A percentile compares a stretch with the other conserved stretches of the same genome.
phyloP scores from a whole-genome alignment of 768 basidiomycete species.

The Kockovaella imperatae region DNA sequence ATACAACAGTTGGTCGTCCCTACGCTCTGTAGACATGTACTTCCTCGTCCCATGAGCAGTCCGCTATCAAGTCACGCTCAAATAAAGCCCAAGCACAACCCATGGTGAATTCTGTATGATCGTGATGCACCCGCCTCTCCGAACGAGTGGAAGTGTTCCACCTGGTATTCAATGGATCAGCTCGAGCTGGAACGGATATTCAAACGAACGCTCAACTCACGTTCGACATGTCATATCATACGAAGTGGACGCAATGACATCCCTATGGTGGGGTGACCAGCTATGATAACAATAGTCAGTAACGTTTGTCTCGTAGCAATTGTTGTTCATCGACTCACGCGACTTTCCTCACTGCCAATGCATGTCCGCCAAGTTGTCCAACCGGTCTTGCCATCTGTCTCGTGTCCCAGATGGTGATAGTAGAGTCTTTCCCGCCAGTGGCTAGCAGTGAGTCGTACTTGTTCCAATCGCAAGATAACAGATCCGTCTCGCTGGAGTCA shows the following conservation, averaged over 20 bases:
- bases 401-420: slow-evolving; percentile 21
- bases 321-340: slow-evolving; percentile 13
- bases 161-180: background rate
- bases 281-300: no score
- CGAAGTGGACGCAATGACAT: slow-evolving; percentile 52
- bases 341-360: slow-evolving; percentile 26
- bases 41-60: slow-evolving; percentile 85
- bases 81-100: slow-evolving; percentile 88
- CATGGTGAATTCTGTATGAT: slow-evolving; percentile 91
- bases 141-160: background rate
- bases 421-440: slow-evolving; percentile 19
- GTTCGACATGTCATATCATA: slow-evolving; percentile 96
- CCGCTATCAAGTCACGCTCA: slow-evolving; percentile 77
- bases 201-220: slow-evolving; percentile 50
- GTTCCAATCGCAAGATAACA: slow-evolving; percentile 36
- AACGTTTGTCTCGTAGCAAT: no score
- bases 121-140: slow-evolving; percentile 52
- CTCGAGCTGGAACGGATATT: background rate
- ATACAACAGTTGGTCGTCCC: no score
- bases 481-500: slow-evolving; percentile 9
- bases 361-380: slow-evolving; percentile 16
- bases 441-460: slow-evolving; percentile 35
- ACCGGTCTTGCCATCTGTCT: background rate
- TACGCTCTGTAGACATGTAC: slow-evolving; percentile 56
- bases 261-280: slow-evolving; percentile 29